Evolutionary conservation across 495 filamentous ascomycete species (phyloP).

Genomic region (Lasiosphaeria miniovina): DNA sequence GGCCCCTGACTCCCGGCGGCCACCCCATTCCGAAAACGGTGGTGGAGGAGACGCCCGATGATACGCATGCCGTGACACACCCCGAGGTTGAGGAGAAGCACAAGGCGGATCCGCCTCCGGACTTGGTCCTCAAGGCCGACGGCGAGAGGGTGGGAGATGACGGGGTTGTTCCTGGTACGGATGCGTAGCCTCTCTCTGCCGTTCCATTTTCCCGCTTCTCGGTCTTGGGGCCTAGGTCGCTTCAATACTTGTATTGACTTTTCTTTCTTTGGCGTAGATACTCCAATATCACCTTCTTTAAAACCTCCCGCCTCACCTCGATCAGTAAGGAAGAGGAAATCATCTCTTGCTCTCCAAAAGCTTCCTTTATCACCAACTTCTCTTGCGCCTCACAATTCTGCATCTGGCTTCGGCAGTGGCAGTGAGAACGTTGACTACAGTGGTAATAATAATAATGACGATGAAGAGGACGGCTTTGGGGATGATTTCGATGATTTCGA

Average conservation of each 20-base stretch:
- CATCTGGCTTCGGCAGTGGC: neutral
- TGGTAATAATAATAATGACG: conserved; percentile 35
- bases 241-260: conserved; percentile 32
- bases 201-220: conserved; percentile 8
- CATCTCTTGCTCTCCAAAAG: conserved; percentile 24
- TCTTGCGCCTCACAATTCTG: conserved; percentile 9
- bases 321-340: conserved; percentile 33
- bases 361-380: conserved; percentile 18
- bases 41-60: conserved; percentile 47
- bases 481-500: conserved; percentile 98
- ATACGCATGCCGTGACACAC: conserved; percentile 39
- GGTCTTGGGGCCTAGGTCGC: neutral
- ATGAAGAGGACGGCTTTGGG: conserved; percentile 59
- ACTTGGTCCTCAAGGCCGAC: conserved; percentile 46
- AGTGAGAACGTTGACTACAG: conserved; percentile 6
- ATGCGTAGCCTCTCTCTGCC: conserved; percentile 30
- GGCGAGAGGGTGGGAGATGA: conserved; percentile 28
- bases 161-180: conserved; percentile 35
- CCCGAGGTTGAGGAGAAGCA: conserved; percentile 36
- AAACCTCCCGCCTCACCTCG: conserved; percentile 25
- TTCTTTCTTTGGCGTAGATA: conserved; percentile 35
- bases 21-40: conserved; percentile 48
- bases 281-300: conserved; percentile 36
- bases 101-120: conserved; percentile 45
- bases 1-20: conserved; percentile 38